Evolutionary conservation across 176 grass and related monocot genomes (phyloP).

Genomic region (Miscanthus lutarioriparius): DNA sequence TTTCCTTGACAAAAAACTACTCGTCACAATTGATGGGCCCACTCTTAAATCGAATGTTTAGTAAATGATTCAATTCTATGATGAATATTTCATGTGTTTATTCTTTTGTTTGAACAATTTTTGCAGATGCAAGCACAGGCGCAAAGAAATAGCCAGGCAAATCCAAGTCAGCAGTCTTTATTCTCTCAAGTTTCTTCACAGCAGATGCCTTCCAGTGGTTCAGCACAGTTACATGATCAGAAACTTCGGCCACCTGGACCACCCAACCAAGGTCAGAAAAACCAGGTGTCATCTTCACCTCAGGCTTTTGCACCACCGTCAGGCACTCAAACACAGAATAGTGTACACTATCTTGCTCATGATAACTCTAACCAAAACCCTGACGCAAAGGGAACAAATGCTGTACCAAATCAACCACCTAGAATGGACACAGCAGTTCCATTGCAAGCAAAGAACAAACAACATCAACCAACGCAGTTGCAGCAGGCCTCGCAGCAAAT

Average conservation of each 20-base stretch:
- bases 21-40: constrained; percentile 11
- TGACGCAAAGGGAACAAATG: constrained; percentile 40
- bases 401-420: constrained; percentile 38
- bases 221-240: constrained; percentile 47
- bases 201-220: constrained; percentile 54
- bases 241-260: constrained; percentile 41
- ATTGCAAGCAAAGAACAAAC: constrained; percentile 45
- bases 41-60: constrained; percentile 15
- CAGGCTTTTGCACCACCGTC: constrained; percentile 37
- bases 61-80: neutral
- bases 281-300: constrained; percentile 27
- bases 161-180: constrained; percentile 72
- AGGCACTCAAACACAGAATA: constrained; percentile 38
- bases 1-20: constrained; percentile 14
- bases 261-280: constrained; percentile 55
- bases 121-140: constrained; percentile 57
- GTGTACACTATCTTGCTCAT: constrained; percentile 34
- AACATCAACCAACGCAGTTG: constrained; percentile 39
- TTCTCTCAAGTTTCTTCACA: constrained; percentile 62
- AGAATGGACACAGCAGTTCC: constrained; percentile 35
- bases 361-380: constrained; percentile 38
- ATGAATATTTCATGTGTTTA: neutral
- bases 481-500: constrained; percentile 50
- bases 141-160: constrained; percentile 57
- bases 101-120: constrained; percentile 33